Evolutionary conservation across 208 protist species (phyloP).

Genomic region (Acanthamoeba royreba): DNA sequence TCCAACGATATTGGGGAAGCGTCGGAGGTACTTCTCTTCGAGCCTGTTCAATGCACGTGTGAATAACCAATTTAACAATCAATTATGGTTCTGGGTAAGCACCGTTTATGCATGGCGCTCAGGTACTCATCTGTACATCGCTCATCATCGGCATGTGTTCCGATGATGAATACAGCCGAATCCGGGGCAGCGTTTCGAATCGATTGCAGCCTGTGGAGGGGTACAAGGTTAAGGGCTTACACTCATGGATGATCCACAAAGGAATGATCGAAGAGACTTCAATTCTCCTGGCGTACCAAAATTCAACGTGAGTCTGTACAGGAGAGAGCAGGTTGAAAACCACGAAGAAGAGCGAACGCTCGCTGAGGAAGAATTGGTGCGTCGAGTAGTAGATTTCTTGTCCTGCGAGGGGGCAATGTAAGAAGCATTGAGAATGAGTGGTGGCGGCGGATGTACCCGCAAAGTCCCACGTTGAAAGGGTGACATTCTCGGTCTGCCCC

Average conservation of each 20-base stretch:
- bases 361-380: not conserved
- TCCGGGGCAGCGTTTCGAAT: not conserved
- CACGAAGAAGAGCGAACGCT: not conserved
- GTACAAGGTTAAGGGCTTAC: too few relatives aligned
- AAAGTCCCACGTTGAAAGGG: not conserved
- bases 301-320: not conserved
- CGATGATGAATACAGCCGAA: not conserved
- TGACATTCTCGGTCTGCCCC: not conserved
- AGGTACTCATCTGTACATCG: not conserved
- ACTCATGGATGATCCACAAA: too few relatives aligned
- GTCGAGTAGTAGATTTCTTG: slow-evolving; percentile 38
- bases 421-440: too few relatives aligned
- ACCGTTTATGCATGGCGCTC: not conserved
- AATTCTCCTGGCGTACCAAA: not conserved
- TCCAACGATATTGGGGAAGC: not conserved
- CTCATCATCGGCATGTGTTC: not conserved
- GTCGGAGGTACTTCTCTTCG: not conserved
- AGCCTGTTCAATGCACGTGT: too few relatives aligned
- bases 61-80: too few relatives aligned
- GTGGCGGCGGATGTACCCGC: not conserved
- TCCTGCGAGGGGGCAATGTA: too few relatives aligned
- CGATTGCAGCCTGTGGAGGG: slow-evolving; percentile 22
- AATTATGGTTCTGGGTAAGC: too few relatives aligned
- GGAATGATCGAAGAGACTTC: not conserved
- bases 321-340: slow-evolving; percentile 18